Evolutionary conservation across 73 alveolate genomes (phyloP).

Genomic region (Paramecium caudatum): DNA sequence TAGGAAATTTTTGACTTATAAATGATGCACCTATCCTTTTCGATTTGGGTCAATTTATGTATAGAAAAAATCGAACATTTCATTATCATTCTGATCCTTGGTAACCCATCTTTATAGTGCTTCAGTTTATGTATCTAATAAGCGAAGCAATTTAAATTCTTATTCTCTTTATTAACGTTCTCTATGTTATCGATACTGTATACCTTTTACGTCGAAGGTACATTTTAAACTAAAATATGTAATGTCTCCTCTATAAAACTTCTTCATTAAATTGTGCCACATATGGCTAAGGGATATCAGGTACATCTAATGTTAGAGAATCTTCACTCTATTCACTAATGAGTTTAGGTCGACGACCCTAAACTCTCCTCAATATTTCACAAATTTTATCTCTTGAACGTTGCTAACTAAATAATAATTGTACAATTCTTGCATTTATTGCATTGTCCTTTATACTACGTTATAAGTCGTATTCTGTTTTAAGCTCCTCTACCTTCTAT

Average conservation of each 20-base stretch:
- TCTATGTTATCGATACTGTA: not conserved
- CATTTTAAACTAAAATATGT: conserved; percentile 63
- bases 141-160: conserved; percentile 28
- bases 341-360: conserved; percentile 8
- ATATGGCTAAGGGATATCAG: not conserved
- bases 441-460: conserved; percentile 39
- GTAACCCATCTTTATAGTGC: conserved; percentile 63
- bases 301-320: not conserved
- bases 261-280: not conserved
- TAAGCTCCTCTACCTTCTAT: conserved; percentile 42
- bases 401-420: conserved; percentile 1
- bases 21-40: conserved; percentile 34
- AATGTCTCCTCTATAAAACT: conserved; percentile 51
- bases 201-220: conserved; percentile 41
- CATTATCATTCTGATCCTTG: conserved; percentile 28
- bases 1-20: conserved; percentile 16
- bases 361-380: conserved; percentile 35
- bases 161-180: conserved; percentile 38
- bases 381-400: conserved; percentile 66
- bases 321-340: conserved; percentile 7
- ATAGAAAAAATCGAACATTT: conserved; percentile 58
- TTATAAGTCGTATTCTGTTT: conserved; percentile 46
- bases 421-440: conserved; percentile 54
- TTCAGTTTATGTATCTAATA: conserved; percentile 36
- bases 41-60: conserved; percentile 18